These are phyloP conservation scores for Euptelea pleiosperma DNA, from an alignment of 164 flowering plant species.

Conservation along the genomic window DNA sequence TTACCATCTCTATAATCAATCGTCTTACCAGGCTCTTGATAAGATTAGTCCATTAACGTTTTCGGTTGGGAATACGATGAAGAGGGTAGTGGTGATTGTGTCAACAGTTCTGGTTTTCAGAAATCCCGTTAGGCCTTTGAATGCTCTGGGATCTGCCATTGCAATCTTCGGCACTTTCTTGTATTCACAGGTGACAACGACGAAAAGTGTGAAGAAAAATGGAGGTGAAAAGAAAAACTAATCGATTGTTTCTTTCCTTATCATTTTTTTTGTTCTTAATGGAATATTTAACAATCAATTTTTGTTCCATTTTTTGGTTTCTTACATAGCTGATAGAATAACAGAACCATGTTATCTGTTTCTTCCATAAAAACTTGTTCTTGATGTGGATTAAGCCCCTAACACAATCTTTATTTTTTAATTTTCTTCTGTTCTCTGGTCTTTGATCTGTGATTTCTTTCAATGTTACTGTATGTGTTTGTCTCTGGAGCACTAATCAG, in stretches of 20 bases:
- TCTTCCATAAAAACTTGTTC: neutral
- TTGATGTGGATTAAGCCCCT: conserved; percentile 2
- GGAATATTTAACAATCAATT: neutral
- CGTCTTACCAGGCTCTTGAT: conserved; percentile 86
- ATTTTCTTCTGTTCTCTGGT: neutral
- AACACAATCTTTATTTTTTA: no score
- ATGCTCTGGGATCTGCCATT: conserved; percentile 85
- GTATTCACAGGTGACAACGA: conserved; percentile 78
- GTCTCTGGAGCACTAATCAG: no score
- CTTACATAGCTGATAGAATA: conserved; percentile 4
- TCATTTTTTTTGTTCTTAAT: neutral
- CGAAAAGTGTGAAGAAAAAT: conserved; percentile 38
- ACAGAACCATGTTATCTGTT: neutral
- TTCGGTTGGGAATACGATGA: conserved; percentile 93
- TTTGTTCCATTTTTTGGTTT: neutral
- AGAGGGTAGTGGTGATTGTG: conserved; percentile 85
- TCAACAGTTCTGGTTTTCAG: conserved; percentile 74
- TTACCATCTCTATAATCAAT: conserved; percentile 85
- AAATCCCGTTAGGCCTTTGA: conserved; percentile 81
- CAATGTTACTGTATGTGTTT: no score
- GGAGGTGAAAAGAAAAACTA: conserved; percentile 47
- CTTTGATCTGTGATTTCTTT: no score
- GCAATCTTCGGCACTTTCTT: conserved; percentile 87
- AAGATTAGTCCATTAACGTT: conserved; percentile 86
- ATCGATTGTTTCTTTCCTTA: neutral